Evolutionary conservation across 305 asterid genomes (phyloP).

Genomic region (Fraxinus ornus): DNA sequence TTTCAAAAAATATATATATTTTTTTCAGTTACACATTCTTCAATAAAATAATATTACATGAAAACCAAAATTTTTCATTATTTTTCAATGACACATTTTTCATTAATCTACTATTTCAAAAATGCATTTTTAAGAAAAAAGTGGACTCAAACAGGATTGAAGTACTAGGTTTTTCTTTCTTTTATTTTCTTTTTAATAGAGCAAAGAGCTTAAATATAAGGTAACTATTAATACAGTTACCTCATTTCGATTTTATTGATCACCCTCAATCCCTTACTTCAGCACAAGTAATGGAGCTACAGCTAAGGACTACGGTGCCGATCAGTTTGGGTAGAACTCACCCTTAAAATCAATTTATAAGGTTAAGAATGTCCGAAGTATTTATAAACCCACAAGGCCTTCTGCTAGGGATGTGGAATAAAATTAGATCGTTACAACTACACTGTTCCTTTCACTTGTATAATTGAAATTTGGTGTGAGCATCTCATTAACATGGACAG

Average conservation of each 20-base stretch:
- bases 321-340: too few species aligned
- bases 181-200: not conserved
- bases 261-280: too few species aligned
- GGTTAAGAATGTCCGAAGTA: not conserved
- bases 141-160: not conserved
- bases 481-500: not conserved
- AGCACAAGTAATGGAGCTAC: too few species aligned
- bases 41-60: too few species aligned
- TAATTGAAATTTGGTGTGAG: not conserved
- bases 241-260: too few species aligned
- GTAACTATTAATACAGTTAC: not conserved
- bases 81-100: too few species aligned
- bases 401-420: not conserved
- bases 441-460: not conserved
- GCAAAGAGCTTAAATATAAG: not conserved
- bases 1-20: not conserved
- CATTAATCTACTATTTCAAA: too few species aligned
- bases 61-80: not conserved
- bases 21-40: too few species aligned
- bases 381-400: not conserved
- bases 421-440: not conserved
- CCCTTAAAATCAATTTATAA: not conserved
- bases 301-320: too few species aligned
- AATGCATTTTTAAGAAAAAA: not conserved
- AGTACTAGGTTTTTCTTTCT: not conserved